phyloP scores from a whole-genome alignment of 192 early-diverging fungal genomes.

The Backusella mclennaniae region DNA sequence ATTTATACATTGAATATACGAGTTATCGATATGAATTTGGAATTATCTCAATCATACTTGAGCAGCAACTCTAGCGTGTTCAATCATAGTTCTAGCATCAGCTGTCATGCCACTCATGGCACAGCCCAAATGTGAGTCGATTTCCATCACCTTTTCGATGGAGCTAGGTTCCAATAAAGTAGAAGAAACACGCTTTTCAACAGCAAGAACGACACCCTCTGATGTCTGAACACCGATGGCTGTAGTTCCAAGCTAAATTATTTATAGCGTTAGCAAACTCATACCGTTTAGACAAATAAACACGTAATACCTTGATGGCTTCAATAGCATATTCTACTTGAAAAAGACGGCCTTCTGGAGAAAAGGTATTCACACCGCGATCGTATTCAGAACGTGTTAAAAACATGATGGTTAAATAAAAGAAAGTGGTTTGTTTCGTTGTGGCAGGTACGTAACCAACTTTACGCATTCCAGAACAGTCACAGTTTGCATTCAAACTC shows the following conservation, averaged over 20 bases:
- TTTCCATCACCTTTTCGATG: conserved; percentile 98
- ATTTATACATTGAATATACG: conserved; percentile 6
- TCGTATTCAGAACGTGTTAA: conserved; percentile 94
- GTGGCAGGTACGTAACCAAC: conserved; percentile 7
- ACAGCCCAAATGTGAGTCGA: conserved; percentile 93
- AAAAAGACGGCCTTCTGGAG: conserved; percentile 98
- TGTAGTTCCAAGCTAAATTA: conserved; percentile 80
- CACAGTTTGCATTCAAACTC: not conserved
- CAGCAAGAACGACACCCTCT: conserved; percentile 91
- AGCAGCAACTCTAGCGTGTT: conserved; percentile 94
- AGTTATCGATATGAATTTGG: not conserved
- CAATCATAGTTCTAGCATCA: conserved; percentile 97
- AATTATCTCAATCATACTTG: conserved; percentile 55
- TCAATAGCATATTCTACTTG: conserved; percentile 99
- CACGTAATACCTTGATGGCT: conserved; percentile 88
- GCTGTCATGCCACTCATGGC: conserved; percentile 97
- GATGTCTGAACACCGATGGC: conserved; percentile 97
- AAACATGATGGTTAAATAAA: conserved; percentile 46
- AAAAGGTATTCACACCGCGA: conserved; percentile 99
- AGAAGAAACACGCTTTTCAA: conserved; percentile 96
- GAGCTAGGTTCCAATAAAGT: conserved; percentile 89
- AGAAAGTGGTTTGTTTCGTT: not conserved
- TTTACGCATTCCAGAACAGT: not conserved
- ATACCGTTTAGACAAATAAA: not conserved
- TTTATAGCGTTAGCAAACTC: not conserved